Conservation (phyloP, 352 stramenopile species). For the Globisporangium nodosum region DNA sequence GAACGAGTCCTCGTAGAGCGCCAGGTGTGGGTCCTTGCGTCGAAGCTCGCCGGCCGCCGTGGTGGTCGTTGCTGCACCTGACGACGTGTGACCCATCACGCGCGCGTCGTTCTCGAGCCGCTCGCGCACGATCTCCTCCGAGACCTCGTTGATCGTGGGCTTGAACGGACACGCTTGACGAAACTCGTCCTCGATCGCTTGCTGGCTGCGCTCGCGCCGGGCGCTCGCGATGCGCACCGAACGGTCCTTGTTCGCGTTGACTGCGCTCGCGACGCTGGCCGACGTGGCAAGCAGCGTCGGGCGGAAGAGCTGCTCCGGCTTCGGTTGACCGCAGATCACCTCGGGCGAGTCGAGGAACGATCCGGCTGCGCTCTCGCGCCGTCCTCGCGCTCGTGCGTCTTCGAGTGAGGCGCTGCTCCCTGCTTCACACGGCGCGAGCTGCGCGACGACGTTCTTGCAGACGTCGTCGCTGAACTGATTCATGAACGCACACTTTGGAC, state of each 20-base stretch:
- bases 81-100: neutral
- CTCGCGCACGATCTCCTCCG: constrained; percentile 68
- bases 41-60: constrained; percentile 19
- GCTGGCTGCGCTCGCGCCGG: constrained; percentile 44
- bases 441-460: constrained; percentile 51
- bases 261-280: constrained; percentile 14
- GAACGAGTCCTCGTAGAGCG: constrained; percentile 74
- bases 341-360: constrained; percentile 16
- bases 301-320: constrained; percentile 58
- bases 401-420: neutral
- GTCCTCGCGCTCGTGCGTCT: neutral
- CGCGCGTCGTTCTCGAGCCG: constrained; percentile 44
- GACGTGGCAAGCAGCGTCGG: constrained; percentile 49
- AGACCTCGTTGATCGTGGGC: constrained; percentile 68
- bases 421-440: neutral
- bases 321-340: constrained; percentile 44
- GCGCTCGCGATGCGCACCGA: constrained; percentile 23
- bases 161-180: constrained; percentile 58
- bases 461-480: constrained; percentile 51
- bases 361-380: constrained; percentile 19
- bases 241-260: constrained; percentile 41
- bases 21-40: constrained; percentile 43
- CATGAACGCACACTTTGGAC: constrained; percentile 61
- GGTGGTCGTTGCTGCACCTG: constrained; percentile 12
- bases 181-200: constrained; percentile 62